phyloP scores from a whole-genome alignment of 768 basidiomycete genomes.

The Mycena sanguinolenta region DNA sequence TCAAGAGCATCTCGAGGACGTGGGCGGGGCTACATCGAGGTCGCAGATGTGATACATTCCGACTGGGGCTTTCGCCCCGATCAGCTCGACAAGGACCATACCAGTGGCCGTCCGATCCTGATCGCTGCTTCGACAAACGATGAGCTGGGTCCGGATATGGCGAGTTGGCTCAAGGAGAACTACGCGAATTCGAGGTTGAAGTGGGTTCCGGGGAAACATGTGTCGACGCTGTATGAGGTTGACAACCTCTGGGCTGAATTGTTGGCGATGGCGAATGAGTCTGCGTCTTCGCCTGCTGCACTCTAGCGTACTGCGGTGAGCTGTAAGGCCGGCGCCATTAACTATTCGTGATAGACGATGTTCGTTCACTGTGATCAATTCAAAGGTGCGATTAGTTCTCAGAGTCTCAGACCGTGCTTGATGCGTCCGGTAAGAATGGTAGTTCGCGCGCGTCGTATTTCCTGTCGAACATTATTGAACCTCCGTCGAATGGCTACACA shows the following conservation, averaged over 20 bases:
- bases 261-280: conserved; percentile 35
- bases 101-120: conserved; percentile 56
- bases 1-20: conserved; percentile 61
- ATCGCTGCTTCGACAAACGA: conserved; percentile 61
- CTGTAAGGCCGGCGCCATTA: too few species aligned
- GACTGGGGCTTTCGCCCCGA: conserved; percentile 65
- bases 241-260: conserved; percentile 61
- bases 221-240: conserved; percentile 59
- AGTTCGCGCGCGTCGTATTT: too few species aligned
- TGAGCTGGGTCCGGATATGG: conserved; percentile 57
- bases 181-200: conserved; percentile 60
- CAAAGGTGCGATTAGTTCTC: too few species aligned
- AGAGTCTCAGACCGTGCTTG: too few species aligned
- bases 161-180: conserved; percentile 61
- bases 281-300: neutral
- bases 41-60: conserved; percentile 57
- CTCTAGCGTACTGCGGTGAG: too few species aligned
- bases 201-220: conserved; percentile 62
- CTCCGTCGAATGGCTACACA: too few species aligned
- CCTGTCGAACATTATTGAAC: too few species aligned
- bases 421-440: too few species aligned
- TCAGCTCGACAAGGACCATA: conserved; percentile 59
- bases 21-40: conserved; percentile 68
- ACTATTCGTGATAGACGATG: too few species aligned
- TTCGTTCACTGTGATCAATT: too few species aligned